A percentile compares a stretch with the other conserved stretches of the same genome.
Conservation (phyloP, 2,329 filamentous ascomycete species). For the Paradendryphiella salina region DNA sequence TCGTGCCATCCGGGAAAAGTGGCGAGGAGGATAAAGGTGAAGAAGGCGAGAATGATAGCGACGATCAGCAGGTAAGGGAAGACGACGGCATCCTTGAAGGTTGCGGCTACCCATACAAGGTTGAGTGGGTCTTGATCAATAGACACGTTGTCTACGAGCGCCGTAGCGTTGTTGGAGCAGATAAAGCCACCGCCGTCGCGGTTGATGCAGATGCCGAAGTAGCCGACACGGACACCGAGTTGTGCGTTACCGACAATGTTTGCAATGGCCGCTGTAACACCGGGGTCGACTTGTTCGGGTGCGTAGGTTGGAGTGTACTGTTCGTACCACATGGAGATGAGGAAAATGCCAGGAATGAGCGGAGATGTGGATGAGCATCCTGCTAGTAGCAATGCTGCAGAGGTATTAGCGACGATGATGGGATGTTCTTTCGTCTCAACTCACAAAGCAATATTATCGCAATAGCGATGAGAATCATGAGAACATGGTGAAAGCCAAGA, state of each 20-base stretch:
- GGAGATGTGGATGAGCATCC: conserved; percentile 97
- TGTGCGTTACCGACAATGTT: conserved; percentile 86
- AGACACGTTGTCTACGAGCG: conserved; percentile 83
- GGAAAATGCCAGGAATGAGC: conserved; percentile 91
- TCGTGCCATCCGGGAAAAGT: conserved; percentile 99
- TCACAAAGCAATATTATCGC: conserved; percentile 93
- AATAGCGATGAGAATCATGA: conserved; percentile 95
- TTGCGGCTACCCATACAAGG: conserved; percentile 92
- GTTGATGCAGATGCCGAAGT: conserved; percentile 97
- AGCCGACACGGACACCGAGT: conserved; percentile 90
- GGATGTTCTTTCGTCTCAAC: conserved; percentile 46
- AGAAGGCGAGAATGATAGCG: conserved; percentile 94
- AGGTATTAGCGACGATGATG: conserved; percentile 23
- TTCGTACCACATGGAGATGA: conserved; percentile 97
- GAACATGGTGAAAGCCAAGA: conserved; percentile 76
- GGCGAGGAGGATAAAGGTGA: conserved; percentile 91
- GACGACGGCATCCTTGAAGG: conserved; percentile 98
- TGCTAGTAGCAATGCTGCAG: conserved; percentile 80
- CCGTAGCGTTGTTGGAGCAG: conserved; percentile 95
- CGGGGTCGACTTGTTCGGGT: conserved; percentile 87
- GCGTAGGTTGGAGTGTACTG: conserved; percentile 79
- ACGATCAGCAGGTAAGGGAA: conserved; percentile 99
- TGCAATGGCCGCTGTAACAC: conserved; percentile 78
- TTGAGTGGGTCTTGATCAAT: conserved; percentile 96
- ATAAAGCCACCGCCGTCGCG: conserved; percentile 88